Conservation (phyloP, 345 rosid species). For the Salix dunnii region DNA sequence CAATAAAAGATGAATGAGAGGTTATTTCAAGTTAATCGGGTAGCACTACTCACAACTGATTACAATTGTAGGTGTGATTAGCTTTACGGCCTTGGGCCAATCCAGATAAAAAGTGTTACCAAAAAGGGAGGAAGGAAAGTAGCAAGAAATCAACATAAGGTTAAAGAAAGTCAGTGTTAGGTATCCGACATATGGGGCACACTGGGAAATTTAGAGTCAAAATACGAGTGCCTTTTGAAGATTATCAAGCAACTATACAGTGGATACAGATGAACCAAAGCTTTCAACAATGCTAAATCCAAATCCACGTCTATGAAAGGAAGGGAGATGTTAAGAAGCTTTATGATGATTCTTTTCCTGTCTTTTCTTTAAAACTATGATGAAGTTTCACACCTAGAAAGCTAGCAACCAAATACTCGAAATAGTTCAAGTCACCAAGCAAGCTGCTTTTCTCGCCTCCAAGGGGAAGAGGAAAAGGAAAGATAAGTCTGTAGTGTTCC, state of each 20-base stretch:
- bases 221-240: slow-evolving; percentile 17
- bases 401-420: slow-evolving; percentile 19
- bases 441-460: slow-evolving; percentile 19
- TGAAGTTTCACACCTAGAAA: slow-evolving; percentile 25
- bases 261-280: slow-evolving; percentile 19
- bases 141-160: background rate
- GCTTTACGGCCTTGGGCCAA: background rate
- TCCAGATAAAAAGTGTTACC: background rate
- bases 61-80: background rate
- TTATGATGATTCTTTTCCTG: slow-evolving; percentile 14
- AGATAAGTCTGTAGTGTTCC: slow-evolving; percentile 16
- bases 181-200: slow-evolving; percentile 20
- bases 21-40: background rate
- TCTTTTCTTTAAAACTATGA: slow-evolving; percentile 20
- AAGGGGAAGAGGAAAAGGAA: slow-evolving; percentile 21
- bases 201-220: slow-evolving; percentile 8
- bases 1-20: background rate
- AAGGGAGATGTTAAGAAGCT: slow-evolving; percentile 21
- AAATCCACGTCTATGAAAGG: slow-evolving; percentile 12
- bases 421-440: slow-evolving; percentile 20
- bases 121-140: background rate
- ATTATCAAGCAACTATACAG: slow-evolving; percentile 15
- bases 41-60: background rate
- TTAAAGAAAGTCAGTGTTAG: slow-evolving; percentile 24
- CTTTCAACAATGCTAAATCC: slow-evolving; percentile 6